Conservation (phyloP, 2,329 filamentous ascomycete species). For the Aspergillus arachidicola region DNA sequence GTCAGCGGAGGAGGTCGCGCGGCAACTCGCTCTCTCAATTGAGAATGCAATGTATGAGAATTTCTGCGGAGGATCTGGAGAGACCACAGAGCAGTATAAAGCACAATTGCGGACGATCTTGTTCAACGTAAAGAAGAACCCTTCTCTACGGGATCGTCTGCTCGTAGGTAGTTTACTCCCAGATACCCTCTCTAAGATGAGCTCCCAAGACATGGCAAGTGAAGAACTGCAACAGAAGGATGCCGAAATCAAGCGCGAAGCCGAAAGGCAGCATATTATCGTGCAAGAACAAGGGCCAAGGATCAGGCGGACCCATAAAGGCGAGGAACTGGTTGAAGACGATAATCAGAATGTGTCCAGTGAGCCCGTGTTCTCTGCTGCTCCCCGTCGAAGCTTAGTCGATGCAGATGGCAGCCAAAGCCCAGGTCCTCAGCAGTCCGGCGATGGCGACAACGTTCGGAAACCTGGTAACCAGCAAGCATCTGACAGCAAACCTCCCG, state of each 20-base stretch:
- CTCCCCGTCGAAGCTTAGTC: conserved; percentile 46
- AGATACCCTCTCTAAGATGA: conserved; percentile 82
- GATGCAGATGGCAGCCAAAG: conserved; percentile 33
- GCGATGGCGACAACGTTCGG: conserved; percentile 21
- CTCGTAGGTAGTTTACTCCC: conserved; percentile 73
- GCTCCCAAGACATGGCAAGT: conserved; percentile 84
- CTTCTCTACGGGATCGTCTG: conserved; percentile 73
- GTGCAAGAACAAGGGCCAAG: conserved; percentile 75
- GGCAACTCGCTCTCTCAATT: conserved; percentile 74
- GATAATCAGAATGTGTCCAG: conserved; percentile 57
- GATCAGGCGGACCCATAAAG: conserved; percentile 89
- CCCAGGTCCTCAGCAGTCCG: conserved; percentile 26
- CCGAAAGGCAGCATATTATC: conserved; percentile 71
- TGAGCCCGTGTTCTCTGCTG: conserved; percentile 52
- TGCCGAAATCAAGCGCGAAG: conserved; percentile 57
- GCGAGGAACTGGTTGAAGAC: conserved; percentile 84
- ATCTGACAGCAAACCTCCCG: conserved; percentile 50
- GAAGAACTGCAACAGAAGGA: conserved; percentile 76
- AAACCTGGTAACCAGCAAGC: conserved; percentile 27
- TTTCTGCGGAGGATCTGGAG: conserved; percentile 53
- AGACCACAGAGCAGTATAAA: conserved; percentile 59
- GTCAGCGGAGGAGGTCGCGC: conserved; percentile 65
- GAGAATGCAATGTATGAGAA: conserved; percentile 68
- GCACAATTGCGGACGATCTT: conserved; percentile 73
- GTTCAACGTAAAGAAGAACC: conserved; percentile 88